Conservation (phyloP, 371 early-diverging fungal genomes). For the Apophysomyces ossiformis region DNA sequence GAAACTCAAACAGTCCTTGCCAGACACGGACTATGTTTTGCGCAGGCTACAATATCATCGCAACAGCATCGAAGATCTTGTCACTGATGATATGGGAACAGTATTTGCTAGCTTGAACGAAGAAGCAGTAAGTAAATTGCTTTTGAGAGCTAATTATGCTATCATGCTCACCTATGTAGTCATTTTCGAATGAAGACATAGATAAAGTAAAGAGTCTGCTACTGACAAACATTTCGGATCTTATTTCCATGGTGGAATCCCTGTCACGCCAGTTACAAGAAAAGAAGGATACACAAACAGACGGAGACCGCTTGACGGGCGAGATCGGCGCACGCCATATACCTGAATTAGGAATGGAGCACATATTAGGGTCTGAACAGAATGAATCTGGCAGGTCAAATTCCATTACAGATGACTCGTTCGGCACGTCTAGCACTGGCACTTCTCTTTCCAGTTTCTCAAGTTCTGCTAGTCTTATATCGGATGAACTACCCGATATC, state of each 20-base stretch:
- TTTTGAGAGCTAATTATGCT: background rate
- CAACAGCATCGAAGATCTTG: background rate
- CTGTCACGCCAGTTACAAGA: background rate
- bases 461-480: background rate
- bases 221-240: background rate
- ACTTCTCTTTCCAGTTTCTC: conserved; percentile 7
- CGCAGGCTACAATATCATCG: conserved; percentile 6
- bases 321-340: background rate
- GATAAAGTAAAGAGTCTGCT: conserved; percentile 1
- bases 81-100: background rate
- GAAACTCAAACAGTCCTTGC: background rate
- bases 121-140: background rate
- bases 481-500: background rate
- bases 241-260: background rate
- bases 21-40: conserved; percentile 4
- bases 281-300: background rate
- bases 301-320: background rate
- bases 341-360: background rate
- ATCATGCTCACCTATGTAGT: background rate
- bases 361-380: background rate
- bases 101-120: background rate
- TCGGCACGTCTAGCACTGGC: background rate
- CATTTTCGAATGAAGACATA: background rate
- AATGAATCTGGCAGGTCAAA: conserved; percentile 2
- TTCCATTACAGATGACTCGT: conserved; percentile 2